These are phyloP conservation scores for Skeletonema menzelii DNA, from an alignment of 108 stramenopile genomes.

Conservation along the genomic window DNA sequence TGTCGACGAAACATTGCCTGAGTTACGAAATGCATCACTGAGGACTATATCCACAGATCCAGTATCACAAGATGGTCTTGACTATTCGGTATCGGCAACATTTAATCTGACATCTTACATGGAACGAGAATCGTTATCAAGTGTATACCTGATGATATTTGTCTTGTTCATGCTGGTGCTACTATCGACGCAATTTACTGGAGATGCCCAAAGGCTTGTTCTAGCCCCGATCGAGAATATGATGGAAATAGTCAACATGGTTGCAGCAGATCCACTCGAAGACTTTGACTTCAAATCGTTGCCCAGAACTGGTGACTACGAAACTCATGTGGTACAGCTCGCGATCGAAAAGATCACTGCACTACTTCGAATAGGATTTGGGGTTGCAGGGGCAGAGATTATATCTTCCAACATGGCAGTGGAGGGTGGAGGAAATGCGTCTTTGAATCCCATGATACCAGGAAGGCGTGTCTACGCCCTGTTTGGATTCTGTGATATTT, in stretches of 20 bases:
- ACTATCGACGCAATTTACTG: constrained; percentile 56
- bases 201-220: constrained; percentile 72
- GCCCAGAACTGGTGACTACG: constrained; percentile 43
- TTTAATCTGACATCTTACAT: constrained; percentile 47
- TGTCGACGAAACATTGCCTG: constrained; percentile 10
- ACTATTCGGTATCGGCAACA: constrained; percentile 41
- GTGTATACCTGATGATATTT: constrained; percentile 61
- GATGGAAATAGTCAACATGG: constrained; percentile 62
- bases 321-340: constrained; percentile 42
- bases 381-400: constrained; percentile 91
- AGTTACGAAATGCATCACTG: constrained; percentile 19
- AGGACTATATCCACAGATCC: constrained; percentile 32
- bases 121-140: constrained; percentile 35
- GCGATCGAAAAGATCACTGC: constrained; percentile 56
- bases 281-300: constrained; percentile 50
- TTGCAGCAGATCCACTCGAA: constrained; percentile 60
- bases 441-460: constrained; percentile 91
- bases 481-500: constrained; percentile 92
- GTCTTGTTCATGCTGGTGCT: constrained; percentile 59
- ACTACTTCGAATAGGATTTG: constrained; percentile 48
- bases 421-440: constrained; percentile 70
- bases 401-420: constrained; percentile 91
- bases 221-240: constrained; percentile 74
- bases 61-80: constrained; percentile 11
- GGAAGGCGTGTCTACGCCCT: constrained; percentile 92